Conservation (phyloP, 1,284 basidiomycete species). For the Stygiomarasmius scandens region DNA sequence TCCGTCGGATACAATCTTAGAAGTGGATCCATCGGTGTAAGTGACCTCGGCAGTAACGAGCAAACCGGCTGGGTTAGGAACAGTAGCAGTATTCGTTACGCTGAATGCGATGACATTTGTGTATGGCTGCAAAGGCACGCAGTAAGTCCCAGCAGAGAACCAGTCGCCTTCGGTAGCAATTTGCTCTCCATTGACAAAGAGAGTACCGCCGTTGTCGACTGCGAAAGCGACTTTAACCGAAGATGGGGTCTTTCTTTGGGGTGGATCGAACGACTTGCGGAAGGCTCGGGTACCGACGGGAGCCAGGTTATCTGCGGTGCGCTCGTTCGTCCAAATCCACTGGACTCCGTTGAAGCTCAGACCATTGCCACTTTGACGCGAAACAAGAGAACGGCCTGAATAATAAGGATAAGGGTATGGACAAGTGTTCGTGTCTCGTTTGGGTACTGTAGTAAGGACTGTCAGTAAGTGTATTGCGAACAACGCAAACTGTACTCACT, state of each 20-base stretch:
- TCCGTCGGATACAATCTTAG: too few species aligned
- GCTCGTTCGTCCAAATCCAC: constrained; percentile 35
- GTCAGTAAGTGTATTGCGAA: too few species aligned
- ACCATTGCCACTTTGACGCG: too few species aligned
- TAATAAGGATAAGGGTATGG: too few species aligned
- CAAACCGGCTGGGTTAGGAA: constrained; percentile 16
- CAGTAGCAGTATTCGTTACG: constrained; percentile 1
- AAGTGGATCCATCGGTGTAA: too few species aligned
- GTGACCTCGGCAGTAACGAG: too few species aligned
- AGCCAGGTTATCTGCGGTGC: constrained; percentile 17
- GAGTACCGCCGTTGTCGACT: constrained; percentile 11
- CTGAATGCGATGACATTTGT: constrained; percentile 18
- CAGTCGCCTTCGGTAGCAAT: constrained; percentile 4
- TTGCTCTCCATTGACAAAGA: constrained; percentile 20
- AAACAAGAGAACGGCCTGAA: too few species aligned
- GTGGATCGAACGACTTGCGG: constrained; percentile 27
- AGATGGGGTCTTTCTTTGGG: constrained; percentile 25
- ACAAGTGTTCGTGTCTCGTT: too few species aligned
- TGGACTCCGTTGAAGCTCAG: constrained; percentile 24
- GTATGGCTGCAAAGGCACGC: constrained; percentile 20
- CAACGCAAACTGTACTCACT: too few species aligned
- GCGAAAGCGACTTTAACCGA: too few species aligned
- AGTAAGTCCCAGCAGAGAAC: constrained; percentile 26
- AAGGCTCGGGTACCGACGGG: constrained; percentile 29
- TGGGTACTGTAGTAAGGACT: too few species aligned